Conservation (phyloP, 2,329 filamentous ascomycete genomes). For the Botrytis medusae region DNA sequence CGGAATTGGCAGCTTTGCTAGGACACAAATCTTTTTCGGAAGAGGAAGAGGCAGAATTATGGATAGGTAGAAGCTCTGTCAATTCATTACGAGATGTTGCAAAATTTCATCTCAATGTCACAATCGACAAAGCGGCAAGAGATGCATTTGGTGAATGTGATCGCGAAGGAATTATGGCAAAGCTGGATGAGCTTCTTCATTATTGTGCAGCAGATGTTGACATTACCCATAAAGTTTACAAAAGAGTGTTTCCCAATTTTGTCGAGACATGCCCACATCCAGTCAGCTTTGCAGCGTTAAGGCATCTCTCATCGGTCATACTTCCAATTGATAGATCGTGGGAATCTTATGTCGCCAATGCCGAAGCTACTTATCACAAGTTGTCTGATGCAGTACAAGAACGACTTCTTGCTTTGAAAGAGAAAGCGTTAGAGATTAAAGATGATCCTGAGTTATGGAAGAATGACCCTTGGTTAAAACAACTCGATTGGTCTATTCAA, state of each 20-base stretch:
- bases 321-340: slow-evolving; percentile 86
- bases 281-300: slow-evolving; percentile 90
- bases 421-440: slow-evolving; percentile 76
- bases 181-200: slow-evolving; percentile 79
- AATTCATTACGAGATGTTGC: slow-evolving; percentile 95
- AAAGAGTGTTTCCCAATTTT: slow-evolving; percentile 89
- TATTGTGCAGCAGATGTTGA: slow-evolving; percentile 95
- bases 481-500: slow-evolving; percentile 95
- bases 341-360: slow-evolving; percentile 79
- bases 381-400: slow-evolving; percentile 76
- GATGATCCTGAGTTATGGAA: slow-evolving; percentile 66
- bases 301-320: slow-evolving; percentile 91
- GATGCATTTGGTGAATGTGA: slow-evolving; percentile 85
- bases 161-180: slow-evolving; percentile 65
- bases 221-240: slow-evolving; percentile 91
- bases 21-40: slow-evolving; percentile 66
- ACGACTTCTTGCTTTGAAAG: slow-evolving; percentile 69
- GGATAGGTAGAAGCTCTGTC: slow-evolving; percentile 91
- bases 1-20: slow-evolving; percentile 70
- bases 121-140: slow-evolving; percentile 84
- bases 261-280: slow-evolving; percentile 90
- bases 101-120: slow-evolving; percentile 89
- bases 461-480: slow-evolving; percentile 85
- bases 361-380: slow-evolving; percentile 79
- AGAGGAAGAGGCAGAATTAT: slow-evolving; percentile 83